phyloP scores from a whole-genome alignment of 2,329 filamentous ascomycete genomes.

The Ambrosiella xylebori region DNA sequence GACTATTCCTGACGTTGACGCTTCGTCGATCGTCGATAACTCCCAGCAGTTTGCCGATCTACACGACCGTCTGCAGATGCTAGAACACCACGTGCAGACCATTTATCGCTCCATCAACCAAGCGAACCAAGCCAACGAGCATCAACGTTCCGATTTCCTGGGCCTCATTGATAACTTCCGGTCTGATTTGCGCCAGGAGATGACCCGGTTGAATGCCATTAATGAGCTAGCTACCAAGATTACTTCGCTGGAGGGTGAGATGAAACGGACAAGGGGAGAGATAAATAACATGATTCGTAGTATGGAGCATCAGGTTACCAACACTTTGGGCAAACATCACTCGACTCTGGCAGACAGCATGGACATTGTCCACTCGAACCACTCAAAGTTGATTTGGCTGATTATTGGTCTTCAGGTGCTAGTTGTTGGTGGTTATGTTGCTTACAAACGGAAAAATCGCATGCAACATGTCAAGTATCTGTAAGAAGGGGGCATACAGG shows the following conservation, averaged over 20 bases:
- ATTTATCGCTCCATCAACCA: slow-evolving; percentile 40
- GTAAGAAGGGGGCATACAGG: slow-evolving; percentile 23
- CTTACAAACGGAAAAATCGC: slow-evolving; percentile 64
- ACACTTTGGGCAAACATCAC: slow-evolving; percentile 33
- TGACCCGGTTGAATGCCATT: slow-evolving; percentile 29
- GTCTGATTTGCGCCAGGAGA: slow-evolving; percentile 27
- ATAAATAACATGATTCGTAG: slow-evolving; percentile 31
- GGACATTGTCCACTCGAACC: slow-evolving; percentile 29
- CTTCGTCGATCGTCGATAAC: slow-evolving; percentile 32
- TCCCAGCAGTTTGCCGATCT: slow-evolving; percentile 63
- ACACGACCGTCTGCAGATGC: slow-evolving; percentile 61
- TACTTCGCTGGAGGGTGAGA: slow-evolving; percentile 38
- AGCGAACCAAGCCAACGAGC: slow-evolving; percentile 33
- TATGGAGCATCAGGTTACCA: slow-evolving; percentile 36
- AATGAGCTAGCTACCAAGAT: slow-evolving; percentile 28
- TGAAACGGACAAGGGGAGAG: slow-evolving; percentile 40
- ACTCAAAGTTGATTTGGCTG: slow-evolving; percentile 44
- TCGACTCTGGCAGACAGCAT: slow-evolving; percentile 31
- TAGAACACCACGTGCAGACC: slow-evolving; percentile 50
- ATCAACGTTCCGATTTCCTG: slow-evolving; percentile 35
- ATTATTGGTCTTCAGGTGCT: slow-evolving; percentile 60
- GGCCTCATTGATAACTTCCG: slow-evolving; percentile 26
- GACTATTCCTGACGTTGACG: slow-evolving; percentile 29
- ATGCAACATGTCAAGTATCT: slow-evolving; percentile 84
- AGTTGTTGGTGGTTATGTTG: slow-evolving; percentile 49